Conservation (phyloP, 2,329 filamentous ascomycete species). For the Diaporthe aspalathi region DNA sequence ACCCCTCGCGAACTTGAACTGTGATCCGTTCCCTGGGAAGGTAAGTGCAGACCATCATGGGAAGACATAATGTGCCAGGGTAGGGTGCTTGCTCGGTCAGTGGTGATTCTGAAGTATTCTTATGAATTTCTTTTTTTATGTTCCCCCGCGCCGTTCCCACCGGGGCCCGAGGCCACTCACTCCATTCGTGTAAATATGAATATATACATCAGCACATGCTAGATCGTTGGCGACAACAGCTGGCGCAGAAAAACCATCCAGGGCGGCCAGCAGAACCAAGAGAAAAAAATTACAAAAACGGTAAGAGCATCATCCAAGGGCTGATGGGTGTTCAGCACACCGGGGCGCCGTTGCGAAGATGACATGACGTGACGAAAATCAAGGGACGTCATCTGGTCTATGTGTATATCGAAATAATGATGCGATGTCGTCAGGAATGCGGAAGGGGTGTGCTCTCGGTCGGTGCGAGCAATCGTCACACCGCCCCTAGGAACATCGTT, state of each 20-base stretch:
- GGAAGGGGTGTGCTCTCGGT: background rate
- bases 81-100: too few species aligned
- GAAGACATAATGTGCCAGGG: too few species aligned
- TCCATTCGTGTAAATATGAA: background rate
- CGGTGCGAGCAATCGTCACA: too few species aligned
- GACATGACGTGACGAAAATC: background rate
- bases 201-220: constrained; percentile 27
- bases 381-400: background rate
- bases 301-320: constrained; percentile 11
- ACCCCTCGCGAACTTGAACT: too few species aligned
- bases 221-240: constrained; percentile 23
- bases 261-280: constrained; percentile 7
- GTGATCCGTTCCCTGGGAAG: too few species aligned
- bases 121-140: background rate
- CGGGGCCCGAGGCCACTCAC: too few species aligned
- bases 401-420: background rate
- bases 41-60: too few species aligned
- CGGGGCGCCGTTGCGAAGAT: background rate
- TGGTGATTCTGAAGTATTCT: background rate
- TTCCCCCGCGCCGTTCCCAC: too few species aligned
- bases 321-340: background rate
- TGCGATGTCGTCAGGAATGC: background rate
- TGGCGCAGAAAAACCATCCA: constrained; percentile 24
- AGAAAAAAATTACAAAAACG: constrained; percentile 17
- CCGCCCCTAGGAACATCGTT: too few species aligned